Conservation (phyloP, 495 filamentous ascomycete species). For the Lepraria neglecta region DNA sequence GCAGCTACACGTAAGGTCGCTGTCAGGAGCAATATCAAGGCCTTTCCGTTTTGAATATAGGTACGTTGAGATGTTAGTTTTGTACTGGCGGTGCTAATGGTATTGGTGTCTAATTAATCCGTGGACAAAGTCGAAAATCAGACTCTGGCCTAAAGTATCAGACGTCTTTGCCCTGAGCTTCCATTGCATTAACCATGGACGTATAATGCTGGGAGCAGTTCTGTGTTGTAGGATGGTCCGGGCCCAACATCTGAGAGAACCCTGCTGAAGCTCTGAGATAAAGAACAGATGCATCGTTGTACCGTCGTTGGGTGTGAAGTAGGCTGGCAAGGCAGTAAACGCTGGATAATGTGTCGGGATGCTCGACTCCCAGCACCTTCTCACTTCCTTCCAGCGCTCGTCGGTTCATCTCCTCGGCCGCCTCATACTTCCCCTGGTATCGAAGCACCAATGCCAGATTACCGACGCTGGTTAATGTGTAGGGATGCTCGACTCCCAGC, state of each 20-base stretch:
- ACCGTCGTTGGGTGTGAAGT: conserved; percentile 4
- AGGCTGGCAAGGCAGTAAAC: conserved; percentile 7
- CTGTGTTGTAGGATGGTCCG: too few relatives aligned
- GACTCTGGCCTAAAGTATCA: neutral
- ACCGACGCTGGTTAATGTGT: conserved; percentile 31
- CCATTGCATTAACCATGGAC: neutral
- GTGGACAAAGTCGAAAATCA: neutral
- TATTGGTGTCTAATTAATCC: neutral
- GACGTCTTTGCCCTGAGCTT: neutral
- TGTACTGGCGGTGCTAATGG: neutral
- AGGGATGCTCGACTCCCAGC: conserved; percentile 34
- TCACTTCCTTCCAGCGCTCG: conserved; percentile 23
- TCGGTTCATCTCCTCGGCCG: conserved; percentile 25
- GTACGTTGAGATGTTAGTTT: neutral
- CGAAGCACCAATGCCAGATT: conserved; percentile 24
- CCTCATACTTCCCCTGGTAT: too few relatives aligned
- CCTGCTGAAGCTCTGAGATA: conserved; percentile 8
- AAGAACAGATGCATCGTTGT: conserved; percentile 1
- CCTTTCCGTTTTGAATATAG: neutral
- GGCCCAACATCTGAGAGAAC: neutral
- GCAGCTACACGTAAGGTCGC: conserved; percentile 1
- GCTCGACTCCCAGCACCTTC: conserved; percentile 28
- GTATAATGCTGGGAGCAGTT: neutral
- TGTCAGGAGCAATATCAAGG: neutral
- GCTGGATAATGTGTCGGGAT: conserved; percentile 36